Evolutionary conservation across 73 alveolate genomes (phyloP), one percentile per base, ranked within the genome.

Genomic region (Tetrahymena malaccensis): DNA sequence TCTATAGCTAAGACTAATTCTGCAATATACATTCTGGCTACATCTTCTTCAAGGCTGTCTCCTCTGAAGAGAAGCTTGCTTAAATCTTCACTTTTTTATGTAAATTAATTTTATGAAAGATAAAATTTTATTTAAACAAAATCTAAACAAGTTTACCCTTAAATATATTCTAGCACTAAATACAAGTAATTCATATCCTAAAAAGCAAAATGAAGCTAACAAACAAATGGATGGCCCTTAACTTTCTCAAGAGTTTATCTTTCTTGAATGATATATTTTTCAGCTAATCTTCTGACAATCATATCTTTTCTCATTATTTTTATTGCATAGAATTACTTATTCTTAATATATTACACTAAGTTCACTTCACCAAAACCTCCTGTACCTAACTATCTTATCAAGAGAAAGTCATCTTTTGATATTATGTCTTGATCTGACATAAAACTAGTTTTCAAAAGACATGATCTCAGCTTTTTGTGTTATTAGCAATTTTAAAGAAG

Each of bases 11-110:
- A 96, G 21, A 98, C 96, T 56, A 98, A 70, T 96, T 98, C 98
- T 17, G 99, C 99, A 0, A 98, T 83, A 94, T 97, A 98, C 94
- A 96, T 96, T 94, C 95, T 97, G 16, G 98, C 99, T 94, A 98
- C 89, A 34, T 96, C 96, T 96, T 84, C 94, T 35, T 33, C 25
- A 1, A 94, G 58, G 7, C 44, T 50, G 27, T 93, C 56, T 12
- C 25, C 57, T 44, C 96, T 43, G 34, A 35, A 44, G 1, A 93
- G 35, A 55, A 43, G 55, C 33, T 34, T 35, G 55, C 84, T 55
- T 50, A 94, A 40, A 34, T 94, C 96, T 16, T 96, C 97, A 34
- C 97, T 85, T 27, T 50, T 50, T 50, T 50, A 50, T 13, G 10
- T 13, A 40, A 56, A 56, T 56, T 56, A 56, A 13, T 56, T 56